Percentiles rank a stretch among this genome's conserved stretches.
Conservation (phyloP, 2,329 filamentous ascomycete genomes). For the Colletotrichum lentis region DNA sequence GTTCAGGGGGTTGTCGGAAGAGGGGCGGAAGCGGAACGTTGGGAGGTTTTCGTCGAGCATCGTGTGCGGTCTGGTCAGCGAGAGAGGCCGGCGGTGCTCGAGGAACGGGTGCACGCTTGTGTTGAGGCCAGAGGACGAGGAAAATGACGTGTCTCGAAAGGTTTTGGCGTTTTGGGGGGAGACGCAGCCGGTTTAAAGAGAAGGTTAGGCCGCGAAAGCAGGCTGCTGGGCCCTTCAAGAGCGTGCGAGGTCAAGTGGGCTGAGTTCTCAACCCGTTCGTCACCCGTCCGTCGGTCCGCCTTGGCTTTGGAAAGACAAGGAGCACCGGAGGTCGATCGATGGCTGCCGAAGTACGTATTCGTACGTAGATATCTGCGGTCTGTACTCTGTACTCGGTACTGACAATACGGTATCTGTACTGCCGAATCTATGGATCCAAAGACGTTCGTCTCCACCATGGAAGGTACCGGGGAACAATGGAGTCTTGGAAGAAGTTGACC, state of each 20-base stretch:
- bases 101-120: background rate
- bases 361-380: background rate
- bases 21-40: slow-evolving; percentile 66
- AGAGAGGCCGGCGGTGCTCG: background rate
- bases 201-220: slow-evolving; percentile 6
- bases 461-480: background rate
- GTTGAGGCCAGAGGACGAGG: background rate
- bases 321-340: slow-evolving; percentile 10
- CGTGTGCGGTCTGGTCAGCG: slow-evolving; percentile 36
- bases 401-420: no score
- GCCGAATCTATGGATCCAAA: slow-evolving; percentile 7
- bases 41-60: slow-evolving; percentile 98
- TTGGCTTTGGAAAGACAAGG: slow-evolving; percentile 30
- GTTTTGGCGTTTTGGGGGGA: background rate
- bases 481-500: background rate
- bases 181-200: slow-evolving; percentile 1
- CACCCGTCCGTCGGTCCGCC: slow-evolving; percentile 16
- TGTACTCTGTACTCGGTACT: no score
- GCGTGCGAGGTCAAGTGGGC: slow-evolving; percentile 33
- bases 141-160: background rate
- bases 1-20: slow-evolving; percentile 61
- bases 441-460: background rate
- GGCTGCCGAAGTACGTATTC: slow-evolving; percentile 8
- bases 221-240: slow-evolving; percentile 16
- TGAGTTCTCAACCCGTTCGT: slow-evolving; percentile 25